Percentiles rank a stretch among this genome's conserved stretches.
These are phyloP conservation scores for Mortierella sp. DNA, from an alignment of 371 early-diverging fungal species.

Conservation along the genomic window DNA sequence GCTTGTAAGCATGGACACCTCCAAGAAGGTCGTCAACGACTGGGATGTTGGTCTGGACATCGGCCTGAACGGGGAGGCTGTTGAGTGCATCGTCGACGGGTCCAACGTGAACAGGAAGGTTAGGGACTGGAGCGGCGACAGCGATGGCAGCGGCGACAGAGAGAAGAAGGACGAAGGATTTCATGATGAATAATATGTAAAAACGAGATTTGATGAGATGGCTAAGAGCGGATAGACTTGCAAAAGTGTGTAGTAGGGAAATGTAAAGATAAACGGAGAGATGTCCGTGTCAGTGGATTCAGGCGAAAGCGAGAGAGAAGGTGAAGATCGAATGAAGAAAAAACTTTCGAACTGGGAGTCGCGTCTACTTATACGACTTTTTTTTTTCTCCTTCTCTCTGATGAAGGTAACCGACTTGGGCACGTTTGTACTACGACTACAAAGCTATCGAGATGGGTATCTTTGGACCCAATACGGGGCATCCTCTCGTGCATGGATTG, in stretches of 20 bases:
- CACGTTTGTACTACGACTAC: no score
- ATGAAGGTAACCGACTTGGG: no score
- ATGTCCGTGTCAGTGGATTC: neutral
- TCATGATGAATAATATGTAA: slow-evolving; percentile 14
- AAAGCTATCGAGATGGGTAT: no score
- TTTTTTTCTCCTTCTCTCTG: no score
- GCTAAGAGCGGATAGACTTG: neutral
- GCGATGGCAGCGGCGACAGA: slow-evolving; percentile 27
- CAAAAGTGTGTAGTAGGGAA: neutral
- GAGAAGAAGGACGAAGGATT: slow-evolving; percentile 13
- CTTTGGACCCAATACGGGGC: no score
- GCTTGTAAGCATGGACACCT: neutral
- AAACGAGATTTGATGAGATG: neutral
- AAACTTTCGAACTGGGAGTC: no score
- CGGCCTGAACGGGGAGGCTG: slow-evolving; percentile 9
- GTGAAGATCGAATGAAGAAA: neutral
- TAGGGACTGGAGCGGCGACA: slow-evolving; percentile 13
- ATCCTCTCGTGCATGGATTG: no score
- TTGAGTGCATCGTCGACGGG: slow-evolving; percentile 7
- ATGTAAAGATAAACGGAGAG: neutral
- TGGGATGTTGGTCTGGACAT: slow-evolving; percentile 8
- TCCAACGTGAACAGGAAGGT: neutral
- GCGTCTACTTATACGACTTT: no score
- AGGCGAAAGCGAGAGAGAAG: neutral
- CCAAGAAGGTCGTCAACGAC: slow-evolving; percentile 2